Evolutionary conservation across 768 basidiomycete species (phyloP).

Genomic region (Cubamyces lactineus): DNA sequence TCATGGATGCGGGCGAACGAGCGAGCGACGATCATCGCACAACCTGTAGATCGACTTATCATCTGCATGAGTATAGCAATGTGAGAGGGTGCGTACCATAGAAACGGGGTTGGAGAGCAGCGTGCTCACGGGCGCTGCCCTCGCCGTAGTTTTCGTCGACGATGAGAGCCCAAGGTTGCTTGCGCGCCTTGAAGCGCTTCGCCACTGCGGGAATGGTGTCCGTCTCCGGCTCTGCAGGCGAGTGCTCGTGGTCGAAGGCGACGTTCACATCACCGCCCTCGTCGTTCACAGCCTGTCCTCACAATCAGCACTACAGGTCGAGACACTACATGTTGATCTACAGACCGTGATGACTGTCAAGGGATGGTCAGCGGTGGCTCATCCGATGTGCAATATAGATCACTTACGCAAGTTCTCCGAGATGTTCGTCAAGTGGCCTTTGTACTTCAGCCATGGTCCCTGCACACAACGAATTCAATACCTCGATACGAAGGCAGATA

Average conservation of each 20-base stretch:
- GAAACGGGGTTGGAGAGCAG: slow-evolving; percentile 94
- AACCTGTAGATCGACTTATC: slow-evolving; percentile 51
- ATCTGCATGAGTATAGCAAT: background rate
- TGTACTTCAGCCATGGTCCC: slow-evolving; percentile 99
- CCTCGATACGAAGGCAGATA: background rate
- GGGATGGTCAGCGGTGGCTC: background rate
- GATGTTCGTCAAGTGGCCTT: slow-evolving; percentile 94
- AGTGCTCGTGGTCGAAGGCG: slow-evolving; percentile 77
- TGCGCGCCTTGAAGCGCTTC: slow-evolving; percentile 81
- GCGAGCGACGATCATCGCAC: slow-evolving; percentile 83
- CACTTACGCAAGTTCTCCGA: slow-evolving; percentile 89
- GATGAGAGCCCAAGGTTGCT: slow-evolving; percentile 89
- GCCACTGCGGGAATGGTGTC: slow-evolving; percentile 92
- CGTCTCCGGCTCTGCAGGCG: slow-evolving; percentile 43
- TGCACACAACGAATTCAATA: slow-evolving; percentile 31
- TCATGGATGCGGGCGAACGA: slow-evolving; percentile 99
- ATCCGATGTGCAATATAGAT: background rate
- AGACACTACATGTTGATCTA: background rate
- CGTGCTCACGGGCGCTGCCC: slow-evolving; percentile 97
- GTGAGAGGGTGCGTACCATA: slow-evolving; percentile 56
- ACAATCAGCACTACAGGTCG: background rate
- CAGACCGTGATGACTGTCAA: slow-evolving; percentile 78
- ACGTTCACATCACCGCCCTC: slow-evolving; percentile 93
- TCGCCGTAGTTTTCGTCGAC: slow-evolving; percentile 99
- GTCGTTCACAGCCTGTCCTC: slow-evolving; percentile 83